These are phyloP conservation scores for Jaapia argillacea DNA, from an alignment of 768 basidiomycete species.

Conservation along the genomic window DNA sequence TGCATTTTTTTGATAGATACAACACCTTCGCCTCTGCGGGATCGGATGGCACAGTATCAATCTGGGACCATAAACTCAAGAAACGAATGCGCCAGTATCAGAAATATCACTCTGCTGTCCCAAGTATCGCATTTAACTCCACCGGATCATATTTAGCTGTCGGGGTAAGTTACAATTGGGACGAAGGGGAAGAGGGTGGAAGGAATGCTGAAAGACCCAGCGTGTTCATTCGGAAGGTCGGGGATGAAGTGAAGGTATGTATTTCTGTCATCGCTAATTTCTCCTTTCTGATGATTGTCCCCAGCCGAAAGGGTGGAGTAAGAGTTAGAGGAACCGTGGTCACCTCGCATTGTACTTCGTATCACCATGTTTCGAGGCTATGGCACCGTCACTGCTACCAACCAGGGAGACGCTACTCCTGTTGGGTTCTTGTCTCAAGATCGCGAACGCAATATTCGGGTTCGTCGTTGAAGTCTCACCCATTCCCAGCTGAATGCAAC, in stretches of 20 bases:
- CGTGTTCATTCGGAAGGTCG: conserved; percentile 51
- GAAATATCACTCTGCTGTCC: conserved; percentile 67
- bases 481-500: too few species aligned
- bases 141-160: conserved; percentile 78
- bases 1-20: conserved; percentile 37
- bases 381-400: too few species aligned
- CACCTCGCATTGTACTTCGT: too few species aligned
- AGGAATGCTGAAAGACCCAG: conserved; percentile 55
- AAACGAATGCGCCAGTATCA: conserved; percentile 89
- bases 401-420: too few species aligned
- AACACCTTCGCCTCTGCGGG: conserved; percentile 96
- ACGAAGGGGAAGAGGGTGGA: conserved; percentile 68
- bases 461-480: too few species aligned
- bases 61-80: conserved; percentile 97
- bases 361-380: too few species aligned
- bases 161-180: conserved; percentile 87
- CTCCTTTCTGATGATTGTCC: not conserved
- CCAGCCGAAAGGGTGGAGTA: not conserved
- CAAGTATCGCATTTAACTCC: conserved; percentile 72
- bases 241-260: conserved; percentile 71
- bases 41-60: conserved; percentile 86
- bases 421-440: too few species aligned
- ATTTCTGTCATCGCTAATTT: not conserved
- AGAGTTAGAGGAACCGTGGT: too few species aligned
- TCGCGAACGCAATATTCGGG: too few species aligned